phyloP scores from a whole-genome alignment of 1,139 yeast genomes.

The Spencermartinsiella ligniputridi region DNA sequence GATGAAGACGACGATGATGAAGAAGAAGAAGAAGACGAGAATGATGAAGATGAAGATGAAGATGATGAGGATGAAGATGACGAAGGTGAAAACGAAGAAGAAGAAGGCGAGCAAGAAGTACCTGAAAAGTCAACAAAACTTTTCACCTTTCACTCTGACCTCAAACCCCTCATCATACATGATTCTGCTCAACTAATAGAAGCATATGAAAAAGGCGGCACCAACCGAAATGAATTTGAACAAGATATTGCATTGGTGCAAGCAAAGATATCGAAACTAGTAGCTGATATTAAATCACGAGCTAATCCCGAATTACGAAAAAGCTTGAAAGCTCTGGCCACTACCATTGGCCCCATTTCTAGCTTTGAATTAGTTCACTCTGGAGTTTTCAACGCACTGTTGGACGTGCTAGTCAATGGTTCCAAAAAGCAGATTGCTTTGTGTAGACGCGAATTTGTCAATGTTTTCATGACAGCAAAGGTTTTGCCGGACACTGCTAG shows the following conservation, averaged over 20 bases:
- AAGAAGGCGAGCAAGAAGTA: conserved; percentile 8
- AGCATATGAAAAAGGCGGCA: conserved; percentile 8
- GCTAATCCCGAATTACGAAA: conserved; percentile 4
- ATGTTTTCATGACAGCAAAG: conserved; percentile 41
- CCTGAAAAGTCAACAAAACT: conserved; percentile 12
- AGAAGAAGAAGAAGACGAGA: conserved; percentile 18
- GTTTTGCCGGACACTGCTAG: conserved; percentile 13
- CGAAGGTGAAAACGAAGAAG: conserved; percentile 20
- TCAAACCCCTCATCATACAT: conserved; percentile 14
- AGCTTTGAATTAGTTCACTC: conserved; percentile 75
- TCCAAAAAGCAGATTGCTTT: conserved; percentile 10
- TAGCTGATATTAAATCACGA: conserved; percentile 36
- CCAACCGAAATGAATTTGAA: conserved; percentile 17
- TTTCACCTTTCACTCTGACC: conserved; percentile 14
- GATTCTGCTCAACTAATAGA: conserved; percentile 16
- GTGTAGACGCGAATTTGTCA: conserved; percentile 41
- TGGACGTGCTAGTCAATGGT: conserved; percentile 39
- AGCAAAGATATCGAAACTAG: conserved; percentile 6
- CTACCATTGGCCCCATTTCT: conserved; percentile 43
- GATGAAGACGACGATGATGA: conserved; percentile 16
- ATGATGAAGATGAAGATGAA: conserved; percentile 20
- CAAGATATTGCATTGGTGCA: conserved; percentile 2
- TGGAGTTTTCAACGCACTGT: conserved; percentile 53
- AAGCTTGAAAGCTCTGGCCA: conserved; percentile 46
- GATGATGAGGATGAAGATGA: conserved; percentile 23